These are phyloP conservation scores for Alloteropsis semialata DNA, from an alignment of 176 grass and related monocot species.

Conservation along the genomic window DNA sequence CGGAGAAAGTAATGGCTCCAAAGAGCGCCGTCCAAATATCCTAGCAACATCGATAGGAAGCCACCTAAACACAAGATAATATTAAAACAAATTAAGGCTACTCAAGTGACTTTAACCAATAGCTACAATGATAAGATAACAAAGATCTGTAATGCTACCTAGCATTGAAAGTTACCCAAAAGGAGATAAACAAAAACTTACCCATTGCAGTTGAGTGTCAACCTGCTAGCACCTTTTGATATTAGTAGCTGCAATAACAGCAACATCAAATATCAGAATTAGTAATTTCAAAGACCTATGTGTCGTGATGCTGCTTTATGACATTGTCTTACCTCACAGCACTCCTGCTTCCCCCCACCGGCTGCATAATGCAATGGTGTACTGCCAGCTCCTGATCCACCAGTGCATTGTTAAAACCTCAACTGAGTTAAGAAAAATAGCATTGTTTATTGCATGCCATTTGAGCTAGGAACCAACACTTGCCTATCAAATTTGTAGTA, in stretches of 20 bases:
- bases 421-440: not conserved
- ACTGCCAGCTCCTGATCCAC: constrained; percentile 79
- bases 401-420: constrained; percentile 4
- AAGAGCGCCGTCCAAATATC: constrained; percentile 64
- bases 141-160: constrained; percentile 1
- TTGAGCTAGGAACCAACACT: constrained; percentile 33
- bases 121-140: not conserved
- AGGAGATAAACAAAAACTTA: constrained; percentile 27
- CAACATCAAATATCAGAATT: constrained; percentile 18
- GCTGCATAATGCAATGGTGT: constrained; percentile 94
- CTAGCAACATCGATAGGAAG: constrained; percentile 86
- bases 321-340: constrained; percentile 70
- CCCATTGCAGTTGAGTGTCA: constrained; percentile 96
- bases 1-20: constrained; percentile 79
- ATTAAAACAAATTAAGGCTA: constrained; percentile 1
- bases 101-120: not conserved
- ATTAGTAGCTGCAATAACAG: constrained; percentile 65
- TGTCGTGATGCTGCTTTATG: constrained; percentile 14
- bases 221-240: constrained; percentile 82
- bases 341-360: constrained; percentile 76
- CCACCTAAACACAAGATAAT: constrained; percentile 60
- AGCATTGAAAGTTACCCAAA: not conserved
- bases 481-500: constrained; percentile 76
- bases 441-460: constrained; percentile 7
- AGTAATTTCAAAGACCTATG: too few relatives aligned